Evolutionary conservation across 352 stramenopile genomes (phyloP).

Genomic region (Halophytophthora polymorphica): DNA sequence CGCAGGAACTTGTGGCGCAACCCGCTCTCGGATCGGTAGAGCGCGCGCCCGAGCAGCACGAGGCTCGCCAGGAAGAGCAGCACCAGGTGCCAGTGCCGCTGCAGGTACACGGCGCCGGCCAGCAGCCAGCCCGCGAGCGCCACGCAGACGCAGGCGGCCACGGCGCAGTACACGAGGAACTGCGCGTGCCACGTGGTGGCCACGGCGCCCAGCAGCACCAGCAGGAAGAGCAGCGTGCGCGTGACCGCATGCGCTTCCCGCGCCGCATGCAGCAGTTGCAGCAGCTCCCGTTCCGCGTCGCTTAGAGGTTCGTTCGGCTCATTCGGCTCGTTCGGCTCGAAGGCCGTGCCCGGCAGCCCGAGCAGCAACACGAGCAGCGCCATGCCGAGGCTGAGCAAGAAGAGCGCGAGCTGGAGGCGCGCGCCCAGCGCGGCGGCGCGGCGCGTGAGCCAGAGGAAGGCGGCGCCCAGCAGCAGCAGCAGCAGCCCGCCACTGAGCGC

Average conservation of each 20-base stretch:
- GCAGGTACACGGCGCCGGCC: constrained; percentile 18
- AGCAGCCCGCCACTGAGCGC: constrained; percentile 9
- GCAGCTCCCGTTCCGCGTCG: constrained; percentile 8
- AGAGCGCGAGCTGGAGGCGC: constrained; percentile 36
- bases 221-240: constrained; percentile 47
- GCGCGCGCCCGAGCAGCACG: constrained; percentile 29
- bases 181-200: constrained; percentile 59
- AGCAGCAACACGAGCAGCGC: constrained; percentile 33
- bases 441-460: constrained; percentile 26
- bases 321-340: constrained; percentile 6
- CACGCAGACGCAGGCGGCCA: constrained; percentile 24
- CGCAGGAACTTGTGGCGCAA: constrained; percentile 51
- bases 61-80: constrained; percentile 37
- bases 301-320: no score
- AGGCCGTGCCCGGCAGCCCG: constrained; percentile 33
- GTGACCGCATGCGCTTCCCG: constrained; percentile 33
- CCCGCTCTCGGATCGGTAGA: constrained; percentile 40
- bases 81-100: constrained; percentile 48
- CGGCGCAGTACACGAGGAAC: constrained; percentile 37
- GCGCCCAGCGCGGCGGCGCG: constrained; percentile 13
- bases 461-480: constrained; percentile 14
- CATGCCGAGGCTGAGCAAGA: constrained; percentile 24
- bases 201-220: constrained; percentile 45
- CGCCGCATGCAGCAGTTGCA: constrained; percentile 15
- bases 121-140: constrained; percentile 34